Evolutionary conservation across 225 moss, liverwort and hornwort species (phyloP), one percentile per base, ranked within the genome.

Genomic region (Rhytidiadelphus loreus): DNA sequence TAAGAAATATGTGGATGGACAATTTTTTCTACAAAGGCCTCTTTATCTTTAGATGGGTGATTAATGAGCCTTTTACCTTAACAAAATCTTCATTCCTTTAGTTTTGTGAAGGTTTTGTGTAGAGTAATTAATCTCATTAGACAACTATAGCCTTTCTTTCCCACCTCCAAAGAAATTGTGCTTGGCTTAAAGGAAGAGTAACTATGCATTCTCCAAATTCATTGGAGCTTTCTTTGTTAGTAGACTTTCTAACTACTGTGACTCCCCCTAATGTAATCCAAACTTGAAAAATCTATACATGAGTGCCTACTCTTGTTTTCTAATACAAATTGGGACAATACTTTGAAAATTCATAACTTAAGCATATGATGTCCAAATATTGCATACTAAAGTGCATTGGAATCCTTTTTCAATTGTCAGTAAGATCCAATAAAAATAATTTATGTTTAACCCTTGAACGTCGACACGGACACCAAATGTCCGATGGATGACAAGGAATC

Each of bases 31-130:
- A 46, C 46, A 46, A 46, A 46, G 46, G 46, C 9, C 46, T 46
- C 46, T 46, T 46, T 46, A 46, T 46, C 8, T 9, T 46, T 7
- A 46, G 46, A 46, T 46, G 46, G 46, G 46, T 7, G 7, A 46
- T 46, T 46, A 7, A 46, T 46, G 46, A 46, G 46, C 46, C 9
- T 46, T 9, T 9, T 46, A 46, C 50, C 50, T 50, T n/a, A 37
- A 23, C 0, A 0, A 35, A 77, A 53, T 2, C 15, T 0, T 77
- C 35, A 77, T 35, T 53, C 35, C 6, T 35, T 4, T 0, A 23
- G 0, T 14, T 77, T 13, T 1, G 14, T 8, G 1, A 53, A 35
- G 13, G 1, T 33, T 12, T 0, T 12, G 0, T 32, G 1, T 33
- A 0, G 22, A 75, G 33, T 43, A 75, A 33, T n/a, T n/a, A n/a